Base-by-base conservation (phyloP, 1,284 basidiomycete species). In the Vanrija sp. region DNA sequence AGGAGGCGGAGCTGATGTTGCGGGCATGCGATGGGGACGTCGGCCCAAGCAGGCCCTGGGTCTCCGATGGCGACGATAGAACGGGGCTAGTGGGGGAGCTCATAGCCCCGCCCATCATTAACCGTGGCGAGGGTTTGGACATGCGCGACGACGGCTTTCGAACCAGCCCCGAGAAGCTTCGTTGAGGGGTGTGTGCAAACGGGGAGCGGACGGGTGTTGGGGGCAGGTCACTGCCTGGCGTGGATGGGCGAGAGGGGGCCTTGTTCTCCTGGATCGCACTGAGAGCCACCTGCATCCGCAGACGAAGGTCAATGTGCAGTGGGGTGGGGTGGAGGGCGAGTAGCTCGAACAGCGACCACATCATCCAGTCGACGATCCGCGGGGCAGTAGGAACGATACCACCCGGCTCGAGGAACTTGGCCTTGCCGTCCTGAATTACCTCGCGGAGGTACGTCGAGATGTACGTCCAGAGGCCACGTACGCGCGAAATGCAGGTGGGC, bases 281-380 rank as follows among this genome's bases (percentile, higher is more conserved):
- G 15, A 72, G 51, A 0, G 57, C 55, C 3, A 51, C 48, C 60
- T 84, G 82, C 25, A 84, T 79, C 54, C 85, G 82, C 3, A 83
- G 74, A 16, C 85, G 83, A 68, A 89, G 78, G 57, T 87, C 85
- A 14, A 88, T 74, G 51, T 82, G 76, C 16, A 91, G 78, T 0
- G 88, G 86, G 34, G 77, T 84, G 19, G 83, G 81, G 62, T 83
- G 82, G 0, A 85, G 79, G 56, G 83, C 85, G 6, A 87, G 68
- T 51, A 88, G 80, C 65, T 89, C 86, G 42, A 88, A 77, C 26
- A 85, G 68, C 0, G 86, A 88, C 87, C 87, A 90, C 26, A 86
- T 78, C 38, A 85, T 78, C 68, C 88, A 89, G 69, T 91, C 88
- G 5, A 88, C 60, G 2, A 69, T 47, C 6, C 71, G 54, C 8